phyloP scores from a whole-genome alignment of 495 filamentous ascomycete species.

The Xylaria curta region DNA sequence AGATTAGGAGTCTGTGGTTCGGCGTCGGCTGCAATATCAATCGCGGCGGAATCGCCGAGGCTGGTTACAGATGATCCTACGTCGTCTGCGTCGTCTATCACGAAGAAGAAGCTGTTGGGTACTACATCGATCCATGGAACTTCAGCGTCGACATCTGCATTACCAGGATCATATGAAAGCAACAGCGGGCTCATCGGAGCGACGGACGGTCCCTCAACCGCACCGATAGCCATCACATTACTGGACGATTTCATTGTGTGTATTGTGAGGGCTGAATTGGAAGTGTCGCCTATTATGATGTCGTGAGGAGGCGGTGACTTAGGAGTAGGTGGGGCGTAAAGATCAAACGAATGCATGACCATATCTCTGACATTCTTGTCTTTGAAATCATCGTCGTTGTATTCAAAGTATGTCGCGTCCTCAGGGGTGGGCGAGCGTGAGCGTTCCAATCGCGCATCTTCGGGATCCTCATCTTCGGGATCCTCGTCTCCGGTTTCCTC shows the following conservation, averaged over 20 bases:
- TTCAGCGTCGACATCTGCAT: background rate
- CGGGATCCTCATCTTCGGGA: background rate
- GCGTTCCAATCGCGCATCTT: background rate
- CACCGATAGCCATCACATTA: background rate
- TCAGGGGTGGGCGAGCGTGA: background rate
- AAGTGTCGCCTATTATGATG: background rate
- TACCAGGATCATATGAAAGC: background rate
- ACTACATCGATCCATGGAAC: background rate
- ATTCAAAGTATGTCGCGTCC: background rate
- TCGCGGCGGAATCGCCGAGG: background rate
- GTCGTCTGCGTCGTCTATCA: background rate
- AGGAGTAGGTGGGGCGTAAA: background rate
- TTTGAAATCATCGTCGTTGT: too few species aligned
- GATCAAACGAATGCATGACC: background rate
- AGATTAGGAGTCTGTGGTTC: background rate
- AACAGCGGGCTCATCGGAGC: background rate
- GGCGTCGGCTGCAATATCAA: background rate
- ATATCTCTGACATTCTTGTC: background rate
- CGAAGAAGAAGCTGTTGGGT: background rate
- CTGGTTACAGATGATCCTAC: background rate
- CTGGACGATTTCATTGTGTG: background rate
- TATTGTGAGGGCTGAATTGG: background rate
- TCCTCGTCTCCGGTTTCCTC: background rate
- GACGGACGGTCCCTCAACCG: background rate
- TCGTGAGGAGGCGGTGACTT: background rate